Percentiles rank a stretch among this genome's conserved stretches.
phyloP scores from a whole-genome alignment of 2,329 filamentous ascomycete species.

The Fusarium tuaranense region DNA sequence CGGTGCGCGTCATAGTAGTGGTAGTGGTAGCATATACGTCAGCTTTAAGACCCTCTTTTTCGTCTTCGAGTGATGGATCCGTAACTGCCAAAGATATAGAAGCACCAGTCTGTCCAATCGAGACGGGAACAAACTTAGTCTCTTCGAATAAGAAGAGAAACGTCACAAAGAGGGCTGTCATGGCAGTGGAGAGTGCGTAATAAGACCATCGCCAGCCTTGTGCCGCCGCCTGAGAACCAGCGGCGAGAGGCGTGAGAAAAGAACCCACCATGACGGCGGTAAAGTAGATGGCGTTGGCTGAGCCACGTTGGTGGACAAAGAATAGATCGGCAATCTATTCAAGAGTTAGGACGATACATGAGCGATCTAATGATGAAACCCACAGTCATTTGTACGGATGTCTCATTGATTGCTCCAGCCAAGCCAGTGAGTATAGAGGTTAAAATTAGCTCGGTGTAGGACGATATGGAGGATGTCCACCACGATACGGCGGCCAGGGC shows the following conservation, averaged over 20 bases:
- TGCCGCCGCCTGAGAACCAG: constrained; percentile 37
- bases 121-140: constrained; percentile 45
- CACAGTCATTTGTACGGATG: constrained; percentile 53
- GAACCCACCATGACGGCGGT: constrained; percentile 47
- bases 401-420: constrained; percentile 54
- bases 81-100: neutral
- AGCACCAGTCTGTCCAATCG: neutral
- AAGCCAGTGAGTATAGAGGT: constrained; percentile 48
- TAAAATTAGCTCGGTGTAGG: constrained; percentile 39
- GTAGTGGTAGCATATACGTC: neutral
- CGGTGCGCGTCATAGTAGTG: neutral
- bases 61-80: neutral
- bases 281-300: constrained; percentile 49
- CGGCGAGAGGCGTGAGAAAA: constrained; percentile 47
- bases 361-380: fast-evolving
- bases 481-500: constrained; percentile 40
- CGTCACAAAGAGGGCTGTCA: constrained; percentile 38
- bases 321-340: constrained; percentile 49
- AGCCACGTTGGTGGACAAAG: constrained; percentile 48
- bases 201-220: constrained; percentile 45
- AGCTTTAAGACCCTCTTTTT: neutral
- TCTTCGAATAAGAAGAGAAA: constrained; percentile 45
- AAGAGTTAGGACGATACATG: neutral
- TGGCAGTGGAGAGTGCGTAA: constrained; percentile 36
- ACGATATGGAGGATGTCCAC: constrained; percentile 40